Evolutionary conservation across 768 basidiomycete genomes (phyloP), one percentile per base, ranked within the genome.

Genomic region (Tricholoma sp.): DNA sequence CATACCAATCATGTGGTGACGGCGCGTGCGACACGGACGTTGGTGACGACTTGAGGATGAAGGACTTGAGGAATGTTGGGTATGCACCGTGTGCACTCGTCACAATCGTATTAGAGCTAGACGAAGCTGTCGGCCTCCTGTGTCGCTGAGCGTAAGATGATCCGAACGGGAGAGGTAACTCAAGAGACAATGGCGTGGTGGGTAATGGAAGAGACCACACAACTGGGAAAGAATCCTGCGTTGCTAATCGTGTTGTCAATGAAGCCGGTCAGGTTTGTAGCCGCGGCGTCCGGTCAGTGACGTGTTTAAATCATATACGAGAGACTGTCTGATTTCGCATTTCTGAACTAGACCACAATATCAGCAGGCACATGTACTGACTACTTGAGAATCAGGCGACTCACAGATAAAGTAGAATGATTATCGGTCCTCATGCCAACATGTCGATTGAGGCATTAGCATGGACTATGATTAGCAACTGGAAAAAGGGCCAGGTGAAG

Each of bases 1-100:
- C 84, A 57, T 83, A 79, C 82, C 84, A 84, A 63, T 82, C 80
- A 60, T 77, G 70, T 3, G 80, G 74, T 12, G 81, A 75, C 39
- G 72, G 60, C 18, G 65, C 56, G 37, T 56, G 61, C 15, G 61
- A 53, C 6, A 60, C 58, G 20, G 61, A 47, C 39, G 63, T 24
- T 63, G 58, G 52, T 52, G 52, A 24, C 49, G 4, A 28, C 28
- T 37, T 17, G 53, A 28, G 13, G 48, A n/a, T n/a, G n/a, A n/a
- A n/a, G n/a, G n/a, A n/a, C n/a, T n/a, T 24, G 24, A 24, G 24
- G 24, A 24, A 36, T n/a, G 54, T 47, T 13, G 55, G 48, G 36
- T 44, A 34, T 29, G 44, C 48, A n/a, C 18, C 39, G 17, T 49
- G 47, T 17, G 31, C 2, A 17, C 3, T 2, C 15, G 29, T 32